Conservation (phyloP, 352 stramenopile genomes). For the Phytopythium sindhum region DNA sequence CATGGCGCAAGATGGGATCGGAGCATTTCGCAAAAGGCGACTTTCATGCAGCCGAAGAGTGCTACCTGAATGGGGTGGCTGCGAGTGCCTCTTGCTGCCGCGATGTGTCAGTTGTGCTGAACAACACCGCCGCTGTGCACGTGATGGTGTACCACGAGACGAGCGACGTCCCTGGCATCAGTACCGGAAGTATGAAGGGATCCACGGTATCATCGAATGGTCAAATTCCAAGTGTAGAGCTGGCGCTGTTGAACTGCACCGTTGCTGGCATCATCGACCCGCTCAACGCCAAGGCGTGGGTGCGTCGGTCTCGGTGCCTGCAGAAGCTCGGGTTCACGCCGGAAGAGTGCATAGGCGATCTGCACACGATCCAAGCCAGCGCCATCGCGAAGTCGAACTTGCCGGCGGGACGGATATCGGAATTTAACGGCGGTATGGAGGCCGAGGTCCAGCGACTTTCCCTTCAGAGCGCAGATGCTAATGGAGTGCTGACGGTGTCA, state of each 20-base stretch:
- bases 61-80: conserved; percentile 15
- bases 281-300: conserved; percentile 25
- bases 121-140: conserved; percentile 23
- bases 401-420: too few species aligned
- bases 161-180: neutral
- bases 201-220: neutral
- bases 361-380: conserved; percentile 7
- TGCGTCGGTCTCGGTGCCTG: conserved; percentile 18
- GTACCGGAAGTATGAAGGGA: neutral
- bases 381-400: neutral
- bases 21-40: conserved; percentile 10
- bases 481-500: too few species aligned
- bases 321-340: conserved; percentile 9
- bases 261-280: conserved; percentile 26
- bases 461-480: too few species aligned
- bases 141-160: conserved; percentile 8
- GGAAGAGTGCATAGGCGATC: conserved; percentile 8
- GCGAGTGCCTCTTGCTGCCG: neutral
- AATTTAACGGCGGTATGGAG: too few species aligned
- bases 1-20: conserved; percentile 17
- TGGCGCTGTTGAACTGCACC: conserved; percentile 19
- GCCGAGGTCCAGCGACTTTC: conserved; percentile 7
- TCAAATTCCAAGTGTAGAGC: conserved; percentile 3
- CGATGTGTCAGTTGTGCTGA: conserved; percentile 18
- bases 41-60: conserved; percentile 8